Evolutionary conservation across 768 basidiomycete genomes (phyloP).

Genomic region (Suillus weaverae): DNA sequence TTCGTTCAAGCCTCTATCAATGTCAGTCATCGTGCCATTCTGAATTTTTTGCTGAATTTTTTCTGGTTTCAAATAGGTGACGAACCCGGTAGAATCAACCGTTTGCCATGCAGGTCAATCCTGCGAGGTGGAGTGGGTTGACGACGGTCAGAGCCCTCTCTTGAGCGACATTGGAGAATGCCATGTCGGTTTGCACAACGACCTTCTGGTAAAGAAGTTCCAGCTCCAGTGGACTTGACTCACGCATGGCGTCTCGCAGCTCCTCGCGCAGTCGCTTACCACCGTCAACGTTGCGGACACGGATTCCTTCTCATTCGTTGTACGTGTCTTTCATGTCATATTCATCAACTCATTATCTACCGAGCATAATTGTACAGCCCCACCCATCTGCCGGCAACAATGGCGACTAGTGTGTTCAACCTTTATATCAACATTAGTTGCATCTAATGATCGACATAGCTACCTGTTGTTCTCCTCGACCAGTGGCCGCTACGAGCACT

Average conservation of each 20-base stretch:
- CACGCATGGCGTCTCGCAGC: conserved; percentile 31
- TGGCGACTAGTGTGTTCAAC: conserved; percentile 51
- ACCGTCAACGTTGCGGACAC: conserved; percentile 52
- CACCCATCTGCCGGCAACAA: conserved; percentile 55
- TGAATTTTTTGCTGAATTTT: not conserved
- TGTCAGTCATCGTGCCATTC: conserved; percentile 11
- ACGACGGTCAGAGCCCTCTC: conserved; percentile 57
- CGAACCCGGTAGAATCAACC: conserved; percentile 42
- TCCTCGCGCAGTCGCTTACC: conserved; percentile 55
- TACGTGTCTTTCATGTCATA: conserved; percentile 27
- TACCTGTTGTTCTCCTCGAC: conserved; percentile 60
- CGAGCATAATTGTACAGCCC: conserved; percentile 39
- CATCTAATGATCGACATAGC: conserved; percentile 34
- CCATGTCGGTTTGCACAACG: conserved; percentile 58
- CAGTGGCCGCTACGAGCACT: conserved; percentile 37
- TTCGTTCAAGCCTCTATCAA: conserved; percentile 19
- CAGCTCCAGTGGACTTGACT: conserved; percentile 2
- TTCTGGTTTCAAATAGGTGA: conserved; percentile 38
- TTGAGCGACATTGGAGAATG: conserved; percentile 51
- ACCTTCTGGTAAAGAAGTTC: conserved; percentile 42
- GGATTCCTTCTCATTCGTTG: conserved; percentile 56
- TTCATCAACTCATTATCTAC: not conserved
- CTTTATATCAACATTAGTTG: conserved; percentile 6
- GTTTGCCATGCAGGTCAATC: conserved; percentile 53
- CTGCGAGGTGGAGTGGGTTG: conserved; percentile 61